Base-by-base conservation (phyloP, 2,329 filamentous ascomycete species). In the Albophoma yamanashiensis region DNA sequence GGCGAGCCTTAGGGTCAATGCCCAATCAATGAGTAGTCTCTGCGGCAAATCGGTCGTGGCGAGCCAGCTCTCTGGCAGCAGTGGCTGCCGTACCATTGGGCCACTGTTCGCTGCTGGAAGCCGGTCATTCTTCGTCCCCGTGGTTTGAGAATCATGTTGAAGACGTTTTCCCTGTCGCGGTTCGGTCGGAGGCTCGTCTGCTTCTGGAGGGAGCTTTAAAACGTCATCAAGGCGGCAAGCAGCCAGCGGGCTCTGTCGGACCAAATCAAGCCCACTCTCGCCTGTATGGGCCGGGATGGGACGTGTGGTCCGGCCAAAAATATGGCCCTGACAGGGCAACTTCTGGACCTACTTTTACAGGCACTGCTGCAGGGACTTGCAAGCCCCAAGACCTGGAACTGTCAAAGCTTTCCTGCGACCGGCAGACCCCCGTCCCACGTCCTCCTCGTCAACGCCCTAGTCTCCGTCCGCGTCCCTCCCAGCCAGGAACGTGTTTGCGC, bases 221-320 rank as follows among this genome's bases (percentile, higher is more conserved):
- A 62, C 62, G 61, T 50, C 55, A 68, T 70, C 69, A 71, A 73
- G 70, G 70, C 74, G 71, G 70, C 71, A 71, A 66, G 59, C 66
- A 66, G 62, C 62, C 64, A 68, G 63, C 61, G 61, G 59, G 59
- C 56, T 60, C 62, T 58, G 39, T 11, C 55, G 45, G 34, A 52
- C 14, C 39, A 45, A 43, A 34, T n/a, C 58, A 62, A 61, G 66
- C 36, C 42, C 43, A 58, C 43, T 34, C 55, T 39, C 34, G 34
- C 25, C 39, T 17, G 14, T 36, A 43, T 36, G 31, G 39, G 56
- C 22, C 56, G 38, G 56, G 22, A 55, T 45, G 20, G 39, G 8
- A 45, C 27, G 27, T 34, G 31, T 22, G 56, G 56, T 22, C 25
- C 39, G 42, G 42, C 36, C 39, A 25, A 34, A 36, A n/a, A 39